Conservation (phyloP, 139 green algal species). For the Pedinophyceae sp. region DNA sequence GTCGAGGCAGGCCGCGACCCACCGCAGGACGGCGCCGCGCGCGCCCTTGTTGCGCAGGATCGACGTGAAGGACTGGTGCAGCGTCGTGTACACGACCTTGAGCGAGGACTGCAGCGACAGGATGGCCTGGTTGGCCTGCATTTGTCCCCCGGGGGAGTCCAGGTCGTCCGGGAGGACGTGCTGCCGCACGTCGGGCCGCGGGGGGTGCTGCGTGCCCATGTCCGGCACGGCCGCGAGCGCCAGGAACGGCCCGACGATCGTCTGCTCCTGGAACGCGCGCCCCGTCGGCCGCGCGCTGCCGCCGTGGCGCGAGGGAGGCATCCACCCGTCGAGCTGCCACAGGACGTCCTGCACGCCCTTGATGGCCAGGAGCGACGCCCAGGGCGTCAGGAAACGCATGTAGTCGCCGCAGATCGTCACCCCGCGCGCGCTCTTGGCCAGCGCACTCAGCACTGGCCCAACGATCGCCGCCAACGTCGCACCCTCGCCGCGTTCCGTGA, state of each 20-base stretch:
- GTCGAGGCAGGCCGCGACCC: constrained; percentile 46
- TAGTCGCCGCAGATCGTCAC: neutral
- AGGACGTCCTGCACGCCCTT: neutral
- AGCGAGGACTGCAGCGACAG: constrained; percentile 20
- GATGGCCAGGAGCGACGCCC: neutral
- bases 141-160: constrained; percentile 14
- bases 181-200: constrained; percentile 20
- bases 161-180: constrained; percentile 26
- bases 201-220: constrained; percentile 2
- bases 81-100: neutral
- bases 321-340: neutral
- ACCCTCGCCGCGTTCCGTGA: too few species aligned
- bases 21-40: constrained; percentile 49
- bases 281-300: neutral
- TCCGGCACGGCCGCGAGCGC: constrained; percentile 35
- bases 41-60: constrained; percentile 49
- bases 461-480: too few species aligned
- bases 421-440: too few species aligned
- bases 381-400: neutral
- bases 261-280: constrained; percentile 15
- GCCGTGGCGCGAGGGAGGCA: neutral
- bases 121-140: constrained; percentile 20
- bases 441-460: too few species aligned
- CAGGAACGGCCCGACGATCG: constrained; percentile 63
- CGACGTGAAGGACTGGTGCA: constrained; percentile 24